Base-by-base conservation (phyloP, 106 monocot genomes). In the Xerophyta viscosa region DNA sequence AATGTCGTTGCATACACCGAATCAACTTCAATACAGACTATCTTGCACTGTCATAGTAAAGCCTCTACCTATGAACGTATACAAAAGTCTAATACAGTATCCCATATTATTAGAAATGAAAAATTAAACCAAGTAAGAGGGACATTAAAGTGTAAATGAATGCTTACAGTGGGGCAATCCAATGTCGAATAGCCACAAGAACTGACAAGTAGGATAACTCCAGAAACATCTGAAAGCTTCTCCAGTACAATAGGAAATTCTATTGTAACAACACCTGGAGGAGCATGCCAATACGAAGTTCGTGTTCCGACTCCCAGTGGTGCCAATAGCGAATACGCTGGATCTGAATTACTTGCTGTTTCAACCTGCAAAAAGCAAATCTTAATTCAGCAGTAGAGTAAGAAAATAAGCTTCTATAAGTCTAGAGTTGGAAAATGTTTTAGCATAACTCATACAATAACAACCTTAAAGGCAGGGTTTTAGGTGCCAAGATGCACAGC, bases 181-280 rank as follows among this genome's bases (percentile, higher is more conserved):
- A 43, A 81, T 27, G 57, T 20, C 25, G 98, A 79, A 62, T 83
- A 99, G 27, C 98, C 98, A 68, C 98, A 99, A 18, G 98, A 76
- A 63, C 98, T 90, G 60, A 83, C 79, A 66, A 99, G 60, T 46
- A 99, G 48, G 2, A 63, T 77, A 60, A 83, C 86, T 6, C 90
- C 98, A 37, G 77, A 82, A 21, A 99, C 86, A 70, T 90, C 90
- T 46, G 98, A 86, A 41, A 86, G 47, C 52, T 62, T 69, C 50
- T 72, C 90, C 64, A 99, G 86, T 57, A 90, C 77, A 73, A 99
- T 71, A 50, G 90, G 71, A 47, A 99, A 90, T 57, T 99, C 98
- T 14, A 90, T 79, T 42, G 58, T 70, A 6, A 77, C 64, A 46
- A 69, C 45, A 51, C 60, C 64, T 20, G 56, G 56, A 37, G 98